Evolutionary conservation across 139 green algal genomes (phyloP).

Genomic region (Nannochloris sp.): DNA sequence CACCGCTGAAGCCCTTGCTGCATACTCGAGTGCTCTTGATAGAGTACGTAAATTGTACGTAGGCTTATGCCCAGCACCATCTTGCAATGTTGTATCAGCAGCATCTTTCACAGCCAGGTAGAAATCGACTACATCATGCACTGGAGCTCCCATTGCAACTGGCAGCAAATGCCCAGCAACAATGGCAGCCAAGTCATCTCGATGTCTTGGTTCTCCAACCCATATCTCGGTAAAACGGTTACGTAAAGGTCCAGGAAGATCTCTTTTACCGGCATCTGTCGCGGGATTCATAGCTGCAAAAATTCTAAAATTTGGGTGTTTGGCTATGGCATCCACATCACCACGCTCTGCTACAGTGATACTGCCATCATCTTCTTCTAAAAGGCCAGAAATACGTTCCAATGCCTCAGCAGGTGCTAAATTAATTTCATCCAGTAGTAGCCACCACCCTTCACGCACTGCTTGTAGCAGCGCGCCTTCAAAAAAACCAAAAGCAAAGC

Average conservation of each 20-base stretch:
- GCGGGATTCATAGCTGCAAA: conserved; percentile 98
- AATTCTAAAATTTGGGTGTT: conserved; percentile 87
- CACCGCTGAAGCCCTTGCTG: conserved; percentile 39
- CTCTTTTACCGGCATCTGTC: conserved; percentile 92
- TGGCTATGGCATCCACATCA: conserved; percentile 51
- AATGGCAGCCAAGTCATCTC: conserved; percentile 76
- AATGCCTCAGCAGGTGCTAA: conserved; percentile 79
- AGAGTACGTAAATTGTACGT: conserved; percentile 93
- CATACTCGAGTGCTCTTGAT: conserved; percentile 84
- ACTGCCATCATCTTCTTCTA: conserved; percentile 58
- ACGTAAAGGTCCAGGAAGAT: conserved; percentile 78
- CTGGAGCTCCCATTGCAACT: conserved; percentile 26
- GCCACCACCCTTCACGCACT: conserved; percentile 84
- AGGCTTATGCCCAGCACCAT: conserved; percentile 80
- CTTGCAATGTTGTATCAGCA: conserved; percentile 59
- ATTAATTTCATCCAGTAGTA: conserved; percentile 97
- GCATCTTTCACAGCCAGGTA: conserved; percentile 75
- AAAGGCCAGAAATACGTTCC: conserved; percentile 76
- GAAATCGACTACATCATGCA: conserved; percentile 86
- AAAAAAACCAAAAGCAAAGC: conserved; percentile 90
- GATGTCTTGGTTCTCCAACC: conserved; percentile 66
- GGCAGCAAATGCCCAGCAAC: conserved; percentile 68
- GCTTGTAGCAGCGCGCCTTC: conserved; percentile 87
- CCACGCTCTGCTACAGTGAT: conserved; percentile 73
- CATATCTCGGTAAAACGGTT: conserved; percentile 95